Evolutionary conservation across 495 filamentous ascomycete genomes (phyloP), one percentile per base, ranked within the genome.

Genomic region (Glarea lozoyensis): DNA sequence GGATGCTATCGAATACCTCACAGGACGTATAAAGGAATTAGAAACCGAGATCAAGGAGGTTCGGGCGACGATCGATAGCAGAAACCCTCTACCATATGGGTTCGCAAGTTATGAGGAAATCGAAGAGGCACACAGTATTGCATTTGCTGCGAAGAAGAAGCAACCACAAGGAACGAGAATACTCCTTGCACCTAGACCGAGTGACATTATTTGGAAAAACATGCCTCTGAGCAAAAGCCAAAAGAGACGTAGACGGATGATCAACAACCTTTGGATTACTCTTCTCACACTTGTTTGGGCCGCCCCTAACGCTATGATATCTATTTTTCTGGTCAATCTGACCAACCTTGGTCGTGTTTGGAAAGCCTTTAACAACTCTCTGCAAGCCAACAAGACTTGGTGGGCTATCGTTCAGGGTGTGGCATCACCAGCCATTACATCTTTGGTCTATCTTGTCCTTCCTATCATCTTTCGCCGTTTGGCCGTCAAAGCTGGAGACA

Each of bases 141-240:
- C 90, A 10, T 90, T 83, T 64, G 74, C 77, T 10, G 72, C 83
- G 19, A 81, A 80, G 41, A 83, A 79, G 16, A 93, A 88, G 63
- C 80, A 84, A 48, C 85, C 84, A 3, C 72, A 85, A 35, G 89
- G 89, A 2, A 84, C 88, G 0, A 84, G 72, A 0, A 73, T 97
- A 39, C 64, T 64, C 9, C 70, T 96, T 5, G 90, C 93, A 11
- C 88, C 93, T 10, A 74, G 77, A 51, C 89, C 93, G 19, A 85
- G 84, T 51, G 92, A 97, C 58, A 72, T 98, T 23, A 95, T 98
- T 50, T 98, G 92, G 92, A 84, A 88, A 50, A 98, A 98, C 54
- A 72, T 97, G 56, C 73, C 73, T 15, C 66, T 94, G 43, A 72
- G 70, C 18, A 77, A 81, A 36, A 59, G 71, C 15, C 67, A 75